These are phyloP conservation scores for Cystobasidium ongulense DNA, from an alignment of 768 basidiomycete genomes.

Conservation along the genomic window DNA sequence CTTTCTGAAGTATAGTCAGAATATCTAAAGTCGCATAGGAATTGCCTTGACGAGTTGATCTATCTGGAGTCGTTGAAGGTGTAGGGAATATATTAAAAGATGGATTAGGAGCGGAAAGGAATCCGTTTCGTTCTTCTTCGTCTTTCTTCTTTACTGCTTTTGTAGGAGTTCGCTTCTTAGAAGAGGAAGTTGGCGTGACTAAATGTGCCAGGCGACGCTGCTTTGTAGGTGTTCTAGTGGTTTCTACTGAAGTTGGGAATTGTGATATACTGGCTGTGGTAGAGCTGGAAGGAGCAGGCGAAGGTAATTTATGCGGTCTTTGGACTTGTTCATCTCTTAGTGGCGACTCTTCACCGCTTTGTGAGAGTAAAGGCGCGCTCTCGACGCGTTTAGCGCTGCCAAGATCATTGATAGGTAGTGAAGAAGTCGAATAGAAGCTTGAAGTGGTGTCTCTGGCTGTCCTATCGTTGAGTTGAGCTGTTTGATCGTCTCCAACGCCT, in stretches of 20 bases:
- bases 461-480: not conserved
- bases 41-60: not conserved
- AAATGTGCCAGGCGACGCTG: not conserved
- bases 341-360: not conserved
- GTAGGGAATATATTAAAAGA: not conserved
- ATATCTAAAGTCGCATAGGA: not conserved
- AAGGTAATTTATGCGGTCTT: not conserved
- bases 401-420: not conserved
- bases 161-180: slow-evolving; percentile 13
- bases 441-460: not conserved
- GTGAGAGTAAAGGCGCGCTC: not conserved
- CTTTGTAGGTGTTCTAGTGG: not conserved
- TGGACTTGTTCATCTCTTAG: not conserved
- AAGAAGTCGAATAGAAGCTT: not conserved
- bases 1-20: not conserved
- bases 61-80: slow-evolving; percentile 5
- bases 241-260: not conserved
- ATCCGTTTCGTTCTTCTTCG: not conserved
- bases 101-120: not conserved
- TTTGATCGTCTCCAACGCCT: not conserved
- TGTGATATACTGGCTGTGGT: not conserved
- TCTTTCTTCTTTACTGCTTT: slow-evolving; percentile 6
- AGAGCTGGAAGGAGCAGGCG: slow-evolving; percentile 7
- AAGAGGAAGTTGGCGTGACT: not conserved
- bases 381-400: not conserved